These are phyloP conservation scores for Pulveroboletus ridleyi DNA, from an alignment of 1,284 basidiomycete species.

Conservation along the genomic window DNA sequence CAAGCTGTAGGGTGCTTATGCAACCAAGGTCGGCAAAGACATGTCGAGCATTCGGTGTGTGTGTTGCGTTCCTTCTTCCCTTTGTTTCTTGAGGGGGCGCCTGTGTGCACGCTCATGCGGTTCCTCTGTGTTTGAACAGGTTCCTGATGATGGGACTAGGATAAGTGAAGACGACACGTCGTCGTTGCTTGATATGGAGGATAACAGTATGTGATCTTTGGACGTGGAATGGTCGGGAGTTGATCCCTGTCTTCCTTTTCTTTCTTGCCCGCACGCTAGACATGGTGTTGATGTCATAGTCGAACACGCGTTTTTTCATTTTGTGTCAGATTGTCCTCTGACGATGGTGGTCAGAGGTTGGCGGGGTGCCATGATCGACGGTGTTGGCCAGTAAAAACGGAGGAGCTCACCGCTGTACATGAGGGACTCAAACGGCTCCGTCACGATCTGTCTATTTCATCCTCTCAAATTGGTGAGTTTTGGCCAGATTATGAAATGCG, in stretches of 20 bases:
- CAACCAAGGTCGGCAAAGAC: constrained; percentile 93
- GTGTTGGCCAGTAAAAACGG: constrained; percentile 23
- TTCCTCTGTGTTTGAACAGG: constrained; percentile 45
- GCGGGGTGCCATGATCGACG: too few species aligned
- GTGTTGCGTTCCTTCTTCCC: not conserved
- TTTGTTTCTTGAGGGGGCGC: too few species aligned
- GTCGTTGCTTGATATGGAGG: constrained; percentile 84
- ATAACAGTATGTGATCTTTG: constrained; percentile 63
- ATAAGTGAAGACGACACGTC: constrained; percentile 90
- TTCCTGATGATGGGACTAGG: constrained; percentile 82
- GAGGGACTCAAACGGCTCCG: too few species aligned
- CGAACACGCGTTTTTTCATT: constrained; percentile 70
- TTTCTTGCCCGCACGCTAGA: constrained; percentile 48
- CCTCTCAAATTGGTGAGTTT: too few species aligned
- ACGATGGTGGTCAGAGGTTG: constrained; percentile 1
- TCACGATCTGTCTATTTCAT: too few species aligned
- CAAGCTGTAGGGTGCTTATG: constrained; percentile 95
- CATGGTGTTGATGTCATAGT: constrained; percentile 87
- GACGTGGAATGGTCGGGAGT: not conserved
- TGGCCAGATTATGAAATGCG: too few species aligned
- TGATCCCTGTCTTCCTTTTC: constrained; percentile 14
- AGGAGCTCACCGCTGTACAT: too few species aligned
- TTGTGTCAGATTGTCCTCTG: constrained; percentile 1
- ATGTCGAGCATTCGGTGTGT: constrained; percentile 85
- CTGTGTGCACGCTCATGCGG: not conserved